Base-by-base conservation (phyloP, 1,284 basidiomycete genomes). In the Apiotrichum montevideense region DNA sequence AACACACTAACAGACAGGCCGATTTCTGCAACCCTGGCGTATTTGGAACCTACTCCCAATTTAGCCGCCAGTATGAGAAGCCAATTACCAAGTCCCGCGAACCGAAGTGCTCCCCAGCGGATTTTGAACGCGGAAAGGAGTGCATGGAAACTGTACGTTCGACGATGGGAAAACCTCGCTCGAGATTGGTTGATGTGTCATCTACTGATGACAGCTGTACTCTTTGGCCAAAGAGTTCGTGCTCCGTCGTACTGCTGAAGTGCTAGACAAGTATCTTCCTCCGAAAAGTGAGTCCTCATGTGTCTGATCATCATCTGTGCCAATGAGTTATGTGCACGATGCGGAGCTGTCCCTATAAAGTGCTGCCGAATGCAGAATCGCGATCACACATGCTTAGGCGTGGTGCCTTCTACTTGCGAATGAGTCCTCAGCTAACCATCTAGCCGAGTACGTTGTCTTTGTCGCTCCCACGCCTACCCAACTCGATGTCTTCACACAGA, bases 401-500 rank as follows among this genome's bases (percentile, higher is more conserved):
- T n/a, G n/a, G n/a, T n/a, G n/a, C n/a, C n/a, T n/a, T n/a, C n/a
- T n/a, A n/a, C n/a, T n/a, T n/a, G n/a, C n/a, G n/a, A n/a, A n/a
- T n/a, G 21, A 21, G 21, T 21, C 21, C 21, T 21, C 21, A 21
- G 21, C 21, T 21, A 21, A 21, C 37, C 37, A 39, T 5, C 2
- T 63, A 95, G 92, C 88, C 68, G 93, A 97, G 84, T 96, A 94
- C 69, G 87, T 94, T 10, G 85, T 97, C 6, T 97, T 96, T 71
- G 81, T 95, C 33, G 13, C 37, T 39, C 13, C 37, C 37, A 39
- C 37, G 37, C 37, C 37, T 39, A 39, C 37, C 37, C 95, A 99
- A 69, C 77, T 90, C 2, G 80, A 84, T 5, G 87, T 98, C 62
- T 93, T 95, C 67, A 13, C 80, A 93, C 8, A 80, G 83, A 46